phyloP scores from a whole-genome alignment of 768 basidiomycete species.

The Lentinus brumalis region DNA sequence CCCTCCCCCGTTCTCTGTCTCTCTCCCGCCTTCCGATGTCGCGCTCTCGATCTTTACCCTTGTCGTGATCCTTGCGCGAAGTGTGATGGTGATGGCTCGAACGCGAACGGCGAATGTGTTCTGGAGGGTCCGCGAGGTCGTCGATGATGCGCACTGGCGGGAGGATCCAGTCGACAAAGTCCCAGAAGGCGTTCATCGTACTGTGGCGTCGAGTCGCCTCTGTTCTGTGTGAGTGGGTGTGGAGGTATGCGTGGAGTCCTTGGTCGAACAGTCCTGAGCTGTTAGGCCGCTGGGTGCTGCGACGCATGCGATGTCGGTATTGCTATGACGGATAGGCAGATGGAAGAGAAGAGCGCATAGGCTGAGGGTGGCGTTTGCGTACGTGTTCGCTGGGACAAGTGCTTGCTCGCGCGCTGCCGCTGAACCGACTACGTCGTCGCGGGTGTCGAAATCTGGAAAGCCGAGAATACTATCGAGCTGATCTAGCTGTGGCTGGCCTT shows the following conservation, averaged over 20 bases:
- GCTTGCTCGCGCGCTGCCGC: neutral
- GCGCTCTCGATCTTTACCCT: neutral
- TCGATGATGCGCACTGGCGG: constrained; percentile 33
- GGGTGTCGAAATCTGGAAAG: neutral
- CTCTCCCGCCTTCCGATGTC: neutral
- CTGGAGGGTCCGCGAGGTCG: constrained; percentile 29
- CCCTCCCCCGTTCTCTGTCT: constrained; percentile 11
- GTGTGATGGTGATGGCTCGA: constrained; percentile 14
- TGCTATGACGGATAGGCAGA: constrained; percentile 11
- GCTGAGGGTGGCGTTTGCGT: constrained; percentile 3
- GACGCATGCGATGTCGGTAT: constrained; percentile 9
- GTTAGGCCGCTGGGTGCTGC: constrained; percentile 21
- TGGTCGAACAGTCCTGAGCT: constrained; percentile 5
- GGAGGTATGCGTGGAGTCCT: neutral
- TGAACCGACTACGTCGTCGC: constrained; percentile 1
- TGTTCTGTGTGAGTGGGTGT: neutral
- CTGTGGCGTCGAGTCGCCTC: constrained; percentile 1
- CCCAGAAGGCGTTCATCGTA: constrained; percentile 33
- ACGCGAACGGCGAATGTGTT: constrained; percentile 18
- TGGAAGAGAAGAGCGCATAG: constrained; percentile 1
- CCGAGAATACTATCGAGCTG: neutral
- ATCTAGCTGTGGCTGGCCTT: neutral
- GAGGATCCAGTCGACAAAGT: constrained; percentile 32
- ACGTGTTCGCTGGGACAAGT: neutral
- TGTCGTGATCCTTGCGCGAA: constrained; percentile 13